These are phyloP conservation scores for Cladochytrium replicatum DNA, from an alignment of 192 early-diverging fungal species.

Conservation along the genomic window DNA sequence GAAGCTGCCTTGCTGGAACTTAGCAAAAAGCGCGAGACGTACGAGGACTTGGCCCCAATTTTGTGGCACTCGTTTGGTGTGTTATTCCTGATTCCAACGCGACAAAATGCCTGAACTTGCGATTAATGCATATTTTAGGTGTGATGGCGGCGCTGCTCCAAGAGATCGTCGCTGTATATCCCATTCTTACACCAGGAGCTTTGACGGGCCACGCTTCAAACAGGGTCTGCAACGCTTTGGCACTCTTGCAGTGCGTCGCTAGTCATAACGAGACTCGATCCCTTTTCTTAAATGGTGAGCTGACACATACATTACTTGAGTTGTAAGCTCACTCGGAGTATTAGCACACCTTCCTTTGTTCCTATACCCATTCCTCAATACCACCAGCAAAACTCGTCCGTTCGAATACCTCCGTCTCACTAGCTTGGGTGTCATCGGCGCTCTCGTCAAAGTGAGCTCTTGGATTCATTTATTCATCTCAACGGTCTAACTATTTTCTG, in stretches of 20 bases:
- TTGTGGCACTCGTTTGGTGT: constrained; percentile 94
- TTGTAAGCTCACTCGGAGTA: background rate
- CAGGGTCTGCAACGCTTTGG: constrained; percentile 92
- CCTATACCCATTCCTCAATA: constrained; percentile 97
- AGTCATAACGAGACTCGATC: constrained; percentile 84
- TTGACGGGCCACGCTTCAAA: constrained; percentile 84
- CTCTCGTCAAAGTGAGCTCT: constrained; percentile 83
- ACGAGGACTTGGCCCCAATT: constrained; percentile 91
- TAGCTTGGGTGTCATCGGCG: constrained; percentile 90
- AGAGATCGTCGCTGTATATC: constrained; percentile 95
- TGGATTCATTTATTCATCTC: too few species aligned
- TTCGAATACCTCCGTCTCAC: constrained; percentile 95
- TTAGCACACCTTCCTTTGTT: constrained; percentile 90
- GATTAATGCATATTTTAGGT: constrained; percentile 35
- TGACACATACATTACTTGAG: background rate
- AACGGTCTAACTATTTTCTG: background rate
- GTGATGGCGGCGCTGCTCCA: constrained; percentile 91
- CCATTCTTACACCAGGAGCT: constrained; percentile 73
- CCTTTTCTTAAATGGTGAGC: constrained; percentile 66
- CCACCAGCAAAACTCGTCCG: constrained; percentile 84
- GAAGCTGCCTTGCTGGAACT: constrained; percentile 89
- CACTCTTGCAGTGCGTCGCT: constrained; percentile 91
- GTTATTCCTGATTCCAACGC: too few species aligned
- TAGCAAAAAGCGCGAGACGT: constrained; percentile 88
- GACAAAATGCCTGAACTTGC: background rate